Evolutionary conservation across 441 rosid species (phyloP), one percentile per base, ranked within the genome.

Genomic region (Adansonia grandidieri): DNA sequence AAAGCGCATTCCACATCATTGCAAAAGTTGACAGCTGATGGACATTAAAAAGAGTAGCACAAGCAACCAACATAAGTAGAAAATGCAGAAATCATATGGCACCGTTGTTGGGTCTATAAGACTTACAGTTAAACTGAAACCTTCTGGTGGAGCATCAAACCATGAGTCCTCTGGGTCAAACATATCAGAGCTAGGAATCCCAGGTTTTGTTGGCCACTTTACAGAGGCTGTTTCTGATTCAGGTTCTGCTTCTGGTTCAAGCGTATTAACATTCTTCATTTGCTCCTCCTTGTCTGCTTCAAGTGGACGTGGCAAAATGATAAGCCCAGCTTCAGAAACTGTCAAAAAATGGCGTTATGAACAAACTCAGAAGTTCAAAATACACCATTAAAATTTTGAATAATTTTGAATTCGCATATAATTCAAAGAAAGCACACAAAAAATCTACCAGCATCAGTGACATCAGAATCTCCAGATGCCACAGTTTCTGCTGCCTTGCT

Each of bases 91-190:
- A 40, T 24, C 44, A 68, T 47, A 73, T 24, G 32, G 73, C 7
- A 64, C 56, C 7, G 32, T 20, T 19, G 73, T 68, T 37, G 40
- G 74, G 54, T 51, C 70, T 60, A 56, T 58, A 42, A 54, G 11
- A 86, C 96, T 88, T 86, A 96, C 98, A 32, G 78, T 79, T 81
- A 94, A 83, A 86, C 80, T 87, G 86, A 93, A 96, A 48, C 90
- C 99, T 69, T 92, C 96, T 6, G 99, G 98, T 3, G 94, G 89
- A 79, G 84, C 88, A 83, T 96, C 98, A 80, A 80, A 88, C 97
- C 95, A 96, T 14, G 98, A 92, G 81, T 94, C 92, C 65, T 92
- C 96, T 58, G 89, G 86, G 79, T 93, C 91, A 80, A 93, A 92
- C 63, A 85, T 13, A 63, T 91, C 93, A 71, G 92, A 84, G 17